Evolutionary conservation across 352 stramenopile genomes (phyloP).

Genomic region (Phytopythium helicoides): DNA sequence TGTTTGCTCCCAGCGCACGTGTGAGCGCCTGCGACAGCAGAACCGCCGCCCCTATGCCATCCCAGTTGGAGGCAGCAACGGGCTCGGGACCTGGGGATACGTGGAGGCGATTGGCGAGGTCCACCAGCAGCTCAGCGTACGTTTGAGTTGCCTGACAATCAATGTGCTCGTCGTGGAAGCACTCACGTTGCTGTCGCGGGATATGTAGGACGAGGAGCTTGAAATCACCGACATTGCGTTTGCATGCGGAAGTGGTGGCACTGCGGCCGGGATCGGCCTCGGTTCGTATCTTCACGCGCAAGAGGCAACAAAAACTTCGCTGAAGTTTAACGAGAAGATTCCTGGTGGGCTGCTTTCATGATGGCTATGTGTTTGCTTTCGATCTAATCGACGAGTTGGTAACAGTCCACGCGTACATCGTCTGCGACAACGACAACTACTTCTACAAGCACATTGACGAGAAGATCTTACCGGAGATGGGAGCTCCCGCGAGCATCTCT

Average conservation of each 20-base stretch:
- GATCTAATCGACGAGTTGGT: slow-evolving; percentile 1
- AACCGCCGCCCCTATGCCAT: slow-evolving; percentile 76
- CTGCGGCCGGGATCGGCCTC: slow-evolving; percentile 69
- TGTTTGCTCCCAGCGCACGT: slow-evolving; percentile 40
- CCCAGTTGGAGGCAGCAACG: slow-evolving; percentile 90
- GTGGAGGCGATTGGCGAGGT: slow-evolving; percentile 91
- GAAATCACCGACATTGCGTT: slow-evolving; percentile 81
- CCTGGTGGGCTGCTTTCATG: slow-evolving; percentile 18
- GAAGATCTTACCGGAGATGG: slow-evolving; percentile 73
- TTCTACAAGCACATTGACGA: slow-evolving; percentile 82
- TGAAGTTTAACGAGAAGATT: slow-evolving; percentile 38
- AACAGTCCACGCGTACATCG: slow-evolving; percentile 77
- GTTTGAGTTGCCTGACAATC: slow-evolving; percentile 3
- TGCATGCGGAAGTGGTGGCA: slow-evolving; percentile 80
- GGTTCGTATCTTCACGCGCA: slow-evolving; percentile 68
- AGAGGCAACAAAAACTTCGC: slow-evolving; percentile 17
- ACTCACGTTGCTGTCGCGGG: neutral
- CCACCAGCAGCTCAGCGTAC: slow-evolving; percentile 64
- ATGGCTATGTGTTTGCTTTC: neutral
- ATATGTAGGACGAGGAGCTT: slow-evolving; percentile 37
- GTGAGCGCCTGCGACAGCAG: slow-evolving; percentile 51
- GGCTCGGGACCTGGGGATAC: slow-evolving; percentile 92
- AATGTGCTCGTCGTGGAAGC: neutral
- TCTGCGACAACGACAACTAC: slow-evolving; percentile 84
- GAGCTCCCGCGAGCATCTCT: slow-evolving; percentile 37